A percentile compares a stretch with the other conserved stretches of the same genome.
Evolutionary conservation across 1,284 basidiomycete species (phyloP).

Genomic region (Neonothopanus nambi): DNA sequence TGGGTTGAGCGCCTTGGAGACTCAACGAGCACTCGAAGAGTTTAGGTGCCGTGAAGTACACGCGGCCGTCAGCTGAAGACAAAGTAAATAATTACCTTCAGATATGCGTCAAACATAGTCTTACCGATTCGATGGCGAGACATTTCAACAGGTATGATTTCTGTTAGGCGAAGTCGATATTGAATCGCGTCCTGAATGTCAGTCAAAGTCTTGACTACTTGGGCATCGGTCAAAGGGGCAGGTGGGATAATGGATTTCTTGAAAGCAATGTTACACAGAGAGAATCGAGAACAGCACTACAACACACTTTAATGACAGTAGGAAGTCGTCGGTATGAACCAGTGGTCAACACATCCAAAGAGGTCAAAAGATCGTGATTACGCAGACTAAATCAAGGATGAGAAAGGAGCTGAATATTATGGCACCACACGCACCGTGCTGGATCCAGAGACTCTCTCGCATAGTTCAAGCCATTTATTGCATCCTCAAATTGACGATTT

Average conservation of each 20-base stretch:
- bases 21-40: slow-evolving; percentile 80
- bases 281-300: slow-evolving; percentile 20
- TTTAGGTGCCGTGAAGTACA: slow-evolving; percentile 69
- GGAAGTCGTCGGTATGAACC: slow-evolving; percentile 84
- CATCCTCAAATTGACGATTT: slow-evolving; percentile 78
- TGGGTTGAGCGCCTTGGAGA: slow-evolving; percentile 62
- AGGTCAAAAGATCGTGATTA: slow-evolving; percentile 89
- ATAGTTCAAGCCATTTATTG: slow-evolving; percentile 63
- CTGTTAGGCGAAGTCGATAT: slow-evolving; percentile 72
- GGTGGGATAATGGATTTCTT: slow-evolving; percentile 69
- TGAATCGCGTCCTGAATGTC: slow-evolving; percentile 79
- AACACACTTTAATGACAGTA: slow-evolving; percentile 68
- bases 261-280: slow-evolving; percentile 14
- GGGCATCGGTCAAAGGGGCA: slow-evolving; percentile 65
- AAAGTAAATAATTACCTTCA: not conserved
- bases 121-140: slow-evolving; percentile 68
- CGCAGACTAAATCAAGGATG: slow-evolving; percentile 57
- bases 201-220: slow-evolving; percentile 64
- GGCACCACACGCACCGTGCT: slow-evolving; percentile 48
- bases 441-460: slow-evolving; percentile 69
- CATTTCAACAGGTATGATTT: slow-evolving; percentile 79
- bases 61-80: slow-evolving; percentile 68
- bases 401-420: slow-evolving; percentile 2
- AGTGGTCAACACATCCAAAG: slow-evolving; percentile 81
- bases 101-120: slow-evolving; percentile 15